A percentile compares a stretch with the other conserved stretches of the same genome.
These are phyloP conservation scores for bread wheat (Triticum aestivum) DNA, from an alignment of 176 grass and related monocot genomes.

Conservation along the genomic window IWGSC_CS_RefSeq_v2.1 NC_057798.1:210681947-210682446, in stretches of 20 bases:
- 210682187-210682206: conserved; percentile 77
- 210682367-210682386: conserved; percentile 58
- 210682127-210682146: conserved; percentile 45
- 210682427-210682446: conserved; percentile 78
- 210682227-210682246: conserved; percentile 54
- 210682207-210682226: conserved; percentile 70
- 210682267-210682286: not conserved
- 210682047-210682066: conserved; percentile 34
- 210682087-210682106: conserved; percentile 74
- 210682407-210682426: conserved; percentile 81
- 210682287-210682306: not conserved
- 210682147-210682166: conserved; percentile 62
- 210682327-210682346: not conserved
- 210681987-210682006: conserved; percentile 1
- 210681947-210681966: conserved; percentile 66
- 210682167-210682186: conserved; percentile 42
- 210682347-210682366: conserved; percentile 50
- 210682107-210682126: conserved; percentile 48
- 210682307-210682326: not conserved
- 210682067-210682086: conserved; percentile 38
- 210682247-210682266: too few relatives aligned
- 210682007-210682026: conserved; percentile 45
- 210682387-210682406: conserved; percentile 49
- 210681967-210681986: conserved; percentile 77
- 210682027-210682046: conserved; percentile 65